phyloP scores from a whole-genome alignment of 2,329 filamentous ascomycete genomes.

The Aquanectria penicillioides region DNA sequence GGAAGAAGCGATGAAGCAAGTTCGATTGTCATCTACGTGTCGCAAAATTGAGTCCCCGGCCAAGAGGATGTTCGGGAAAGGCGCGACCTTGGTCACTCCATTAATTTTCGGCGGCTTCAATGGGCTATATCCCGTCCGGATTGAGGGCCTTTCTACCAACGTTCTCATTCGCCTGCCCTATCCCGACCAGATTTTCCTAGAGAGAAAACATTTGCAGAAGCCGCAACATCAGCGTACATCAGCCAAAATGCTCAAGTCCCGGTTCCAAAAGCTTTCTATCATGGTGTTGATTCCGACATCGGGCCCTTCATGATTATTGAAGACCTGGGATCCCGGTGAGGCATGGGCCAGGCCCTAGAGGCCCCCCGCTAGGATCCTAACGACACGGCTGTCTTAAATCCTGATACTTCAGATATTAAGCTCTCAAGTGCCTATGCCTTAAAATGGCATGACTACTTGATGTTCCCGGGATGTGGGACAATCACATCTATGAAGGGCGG shows the following conservation, averaged over 20 bases:
- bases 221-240: constrained; percentile 32
- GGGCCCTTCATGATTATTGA: constrained; percentile 39
- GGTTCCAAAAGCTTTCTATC: constrained; percentile 34
- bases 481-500: constrained; percentile 40
- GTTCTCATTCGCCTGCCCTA: constrained; percentile 39
- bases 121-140: constrained; percentile 35
- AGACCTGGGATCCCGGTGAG: constrained; percentile 28
- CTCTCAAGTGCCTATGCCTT: constrained; percentile 47
- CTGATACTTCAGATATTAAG: constrained; percentile 41
- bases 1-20: constrained; percentile 37
- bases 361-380: constrained; percentile 27
- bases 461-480: constrained; percentile 43
- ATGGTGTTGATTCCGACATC: constrained; percentile 33
- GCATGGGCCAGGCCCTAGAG: constrained; percentile 32
- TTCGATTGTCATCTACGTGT: constrained; percentile 28
- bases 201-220: constrained; percentile 38
- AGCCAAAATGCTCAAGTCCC: constrained; percentile 35
- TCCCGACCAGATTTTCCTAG: constrained; percentile 31
- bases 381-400: constrained; percentile 31
- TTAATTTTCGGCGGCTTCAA: constrained; percentile 43
- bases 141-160: constrained; percentile 22
- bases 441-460: constrained; percentile 50
- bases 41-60: constrained; percentile 35
- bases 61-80: constrained; percentile 25
- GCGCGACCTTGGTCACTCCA: constrained; percentile 31